Percentiles rank a stretch among this genome's conserved stretches.
These are phyloP conservation scores for Wickerhamiella azyma DNA, from an alignment of 805 yeast genomes.

Conservation along the genomic window DNA sequence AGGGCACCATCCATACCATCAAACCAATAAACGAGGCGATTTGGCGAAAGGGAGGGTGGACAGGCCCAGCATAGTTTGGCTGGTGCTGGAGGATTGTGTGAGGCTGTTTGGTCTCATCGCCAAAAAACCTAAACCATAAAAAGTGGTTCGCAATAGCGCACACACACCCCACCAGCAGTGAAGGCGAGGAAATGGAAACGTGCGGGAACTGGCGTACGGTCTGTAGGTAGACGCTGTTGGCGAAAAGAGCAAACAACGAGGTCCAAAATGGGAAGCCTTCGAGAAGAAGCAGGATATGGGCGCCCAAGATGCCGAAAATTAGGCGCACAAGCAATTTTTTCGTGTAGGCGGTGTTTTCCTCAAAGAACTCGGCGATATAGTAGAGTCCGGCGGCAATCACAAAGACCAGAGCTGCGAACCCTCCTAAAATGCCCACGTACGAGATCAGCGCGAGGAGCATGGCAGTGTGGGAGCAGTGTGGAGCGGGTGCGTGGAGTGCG, in stretches of 20 bases:
- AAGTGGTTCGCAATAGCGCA: constrained; percentile 71
- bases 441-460: constrained; percentile 52
- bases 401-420: constrained; percentile 44
- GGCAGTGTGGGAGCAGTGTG: neutral
- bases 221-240: constrained; percentile 62
- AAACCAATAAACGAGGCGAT: constrained; percentile 92
- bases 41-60: constrained; percentile 70
- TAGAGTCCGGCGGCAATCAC: constrained; percentile 82
- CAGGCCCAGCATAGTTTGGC: constrained; percentile 46
- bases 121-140: constrained; percentile 80
- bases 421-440: constrained; percentile 44
- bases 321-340: constrained; percentile 49
- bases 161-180: constrained; percentile 55
- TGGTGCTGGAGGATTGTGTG: constrained; percentile 28
- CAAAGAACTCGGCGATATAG: constrained; percentile 82
- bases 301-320: constrained; percentile 46
- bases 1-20: constrained; percentile 88
- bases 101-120: constrained; percentile 54
- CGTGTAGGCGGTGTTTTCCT: constrained; percentile 82
- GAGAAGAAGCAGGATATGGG: constrained; percentile 44
- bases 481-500: neutral
- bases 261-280: constrained; percentile 71
- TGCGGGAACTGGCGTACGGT: constrained; percentile 75
- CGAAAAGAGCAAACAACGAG: constrained; percentile 50
- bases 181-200: constrained; percentile 57